A percentile compares a stretch with the other conserved stretches of the same genome.
Evolutionary conservation across 108 stramenopile species (phyloP).

Genomic region (Skeletonema tropicum): DNA sequence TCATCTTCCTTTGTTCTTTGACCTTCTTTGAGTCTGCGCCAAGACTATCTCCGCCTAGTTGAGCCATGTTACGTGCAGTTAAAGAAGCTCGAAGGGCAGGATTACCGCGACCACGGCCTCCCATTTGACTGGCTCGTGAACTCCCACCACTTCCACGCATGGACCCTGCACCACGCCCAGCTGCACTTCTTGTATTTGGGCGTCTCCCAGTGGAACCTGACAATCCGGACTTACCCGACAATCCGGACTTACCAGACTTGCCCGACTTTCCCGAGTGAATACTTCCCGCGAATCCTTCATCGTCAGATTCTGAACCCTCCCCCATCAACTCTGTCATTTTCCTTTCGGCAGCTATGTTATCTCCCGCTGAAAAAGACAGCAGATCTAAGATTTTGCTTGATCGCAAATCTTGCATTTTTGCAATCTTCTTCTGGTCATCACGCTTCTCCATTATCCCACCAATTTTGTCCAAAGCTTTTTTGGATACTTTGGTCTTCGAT

Average conservation of each 20-base stretch:
- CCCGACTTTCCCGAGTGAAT: background rate
- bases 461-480: conserved; percentile 9
- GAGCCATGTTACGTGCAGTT: conserved; percentile 26
- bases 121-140: background rate
- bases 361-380: conserved; percentile 18
- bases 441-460: conserved; percentile 6
- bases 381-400: conserved; percentile 11
- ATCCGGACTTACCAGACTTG: background rate
- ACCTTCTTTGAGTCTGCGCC: conserved; percentile 19
- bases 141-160: background rate
- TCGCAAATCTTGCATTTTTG: conserved; percentile 8
- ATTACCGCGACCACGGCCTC: background rate
- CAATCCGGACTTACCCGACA: background rate
- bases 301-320: background rate
- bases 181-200: background rate
- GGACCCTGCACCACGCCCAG: background rate
- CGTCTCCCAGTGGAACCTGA: conserved; percentile 1
- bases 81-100: background rate
- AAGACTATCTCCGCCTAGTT: conserved; percentile 29
- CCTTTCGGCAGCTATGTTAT: conserved; percentile 1
- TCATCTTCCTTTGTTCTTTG: conserved; percentile 34
- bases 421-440: background rate
- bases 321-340: background rate
- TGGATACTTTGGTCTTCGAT: conserved; percentile 15
- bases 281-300: background rate